Conservation (phyloP, 2,329 filamentous ascomycete species). For the Aspergillus texensis region DNA sequence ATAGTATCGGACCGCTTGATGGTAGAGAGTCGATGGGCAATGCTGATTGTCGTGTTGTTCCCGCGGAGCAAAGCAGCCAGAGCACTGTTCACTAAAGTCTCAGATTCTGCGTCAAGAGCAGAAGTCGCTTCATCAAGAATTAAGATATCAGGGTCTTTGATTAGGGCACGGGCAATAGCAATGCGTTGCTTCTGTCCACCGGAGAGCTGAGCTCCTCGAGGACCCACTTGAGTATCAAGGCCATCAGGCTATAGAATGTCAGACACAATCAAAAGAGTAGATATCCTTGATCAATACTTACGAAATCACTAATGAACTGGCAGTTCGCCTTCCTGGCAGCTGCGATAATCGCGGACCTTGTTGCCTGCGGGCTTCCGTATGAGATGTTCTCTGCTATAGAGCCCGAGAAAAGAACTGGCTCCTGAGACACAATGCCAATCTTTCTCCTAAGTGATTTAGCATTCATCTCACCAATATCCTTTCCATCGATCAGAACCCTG, state of each 20-base stretch:
- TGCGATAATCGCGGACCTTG: constrained; percentile 76
- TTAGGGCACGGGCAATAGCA: constrained; percentile 88
- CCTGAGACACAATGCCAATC: constrained; percentile 93
- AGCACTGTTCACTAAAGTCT: constrained; percentile 93
- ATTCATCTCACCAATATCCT: constrained; percentile 84
- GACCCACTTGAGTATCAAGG: constrained; percentile 89
- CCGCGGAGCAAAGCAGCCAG: constrained; percentile 78
- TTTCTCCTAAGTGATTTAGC: constrained; percentile 88
- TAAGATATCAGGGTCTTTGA: constrained; percentile 95
- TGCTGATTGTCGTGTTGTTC: constrained; percentile 94
- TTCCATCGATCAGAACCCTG: constrained; percentile 78
- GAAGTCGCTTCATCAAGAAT: constrained; percentile 97
- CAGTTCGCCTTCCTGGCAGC: constrained; percentile 94
- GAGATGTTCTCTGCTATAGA: constrained; percentile 82
- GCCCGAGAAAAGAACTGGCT: constrained; percentile 86
- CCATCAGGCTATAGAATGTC: constrained; percentile 69
- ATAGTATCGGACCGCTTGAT: constrained; percentile 96
- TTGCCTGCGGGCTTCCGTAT: constrained; percentile 82
- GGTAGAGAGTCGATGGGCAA: constrained; percentile 91
- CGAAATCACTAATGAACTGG: constrained; percentile 92
- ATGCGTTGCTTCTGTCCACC: constrained; percentile 98
- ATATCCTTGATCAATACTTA: constrained; percentile 43
- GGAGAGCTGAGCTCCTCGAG: constrained; percentile 88
- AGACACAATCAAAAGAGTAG: constrained; percentile 7
- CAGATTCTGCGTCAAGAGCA: constrained; percentile 92